Evolutionary conservation across 2,329 filamentous ascomycete genomes (phyloP), one percentile per base, ranked within the genome.

Genomic region (Tolypocladium ovalisporum): DNA sequence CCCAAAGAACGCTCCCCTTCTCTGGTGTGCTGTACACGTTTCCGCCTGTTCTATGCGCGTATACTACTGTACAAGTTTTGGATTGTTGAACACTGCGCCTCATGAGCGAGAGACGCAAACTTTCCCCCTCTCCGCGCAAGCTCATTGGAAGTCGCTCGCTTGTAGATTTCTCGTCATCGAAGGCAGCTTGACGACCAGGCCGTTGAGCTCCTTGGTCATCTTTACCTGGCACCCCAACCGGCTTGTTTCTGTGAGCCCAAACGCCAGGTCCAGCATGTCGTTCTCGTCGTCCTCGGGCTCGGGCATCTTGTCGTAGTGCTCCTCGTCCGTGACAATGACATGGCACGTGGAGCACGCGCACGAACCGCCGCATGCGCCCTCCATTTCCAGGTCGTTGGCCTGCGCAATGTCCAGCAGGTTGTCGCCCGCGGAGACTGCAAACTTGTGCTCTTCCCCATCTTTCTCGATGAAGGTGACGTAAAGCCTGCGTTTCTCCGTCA

Each of bases 361-460:
- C 37, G 89, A 94, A 27, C 91, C 94, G 64, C 94, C 94, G 68
- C 94, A 99, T 15, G 94, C 94, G 60, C 94, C 92, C 78, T 99
- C 94, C 93, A 99, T 97, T 72, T 99, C 94, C 47, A 99, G 78
- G 68, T 97, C 93, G 72, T 97, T 84, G 52, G 88, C 90, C 71
- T 97, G 93, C 27, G 93, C 94, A 67, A 99, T 93, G 68, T 97
- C 93, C 56, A 99, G 80, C 56, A 99, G 78, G 72, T 99, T 99
- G 73, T 96, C 91, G 54, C 94, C 94, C 65, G 88, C 85, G 17
- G 84, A 79, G 10, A 97, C 93, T 59, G 87, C 85, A 66, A 97
- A 84, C 60, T 87, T 89, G 71, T 89, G 81, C 63, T 85, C 80
- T 35, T 83, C 77, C 54, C 86, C 86, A 24, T 97, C 91, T 74